These are phyloP conservation scores for Ambrosia artemisiifolia DNA, from an alignment of 129 eudicot species.

Conservation along the genomic window DNA sequence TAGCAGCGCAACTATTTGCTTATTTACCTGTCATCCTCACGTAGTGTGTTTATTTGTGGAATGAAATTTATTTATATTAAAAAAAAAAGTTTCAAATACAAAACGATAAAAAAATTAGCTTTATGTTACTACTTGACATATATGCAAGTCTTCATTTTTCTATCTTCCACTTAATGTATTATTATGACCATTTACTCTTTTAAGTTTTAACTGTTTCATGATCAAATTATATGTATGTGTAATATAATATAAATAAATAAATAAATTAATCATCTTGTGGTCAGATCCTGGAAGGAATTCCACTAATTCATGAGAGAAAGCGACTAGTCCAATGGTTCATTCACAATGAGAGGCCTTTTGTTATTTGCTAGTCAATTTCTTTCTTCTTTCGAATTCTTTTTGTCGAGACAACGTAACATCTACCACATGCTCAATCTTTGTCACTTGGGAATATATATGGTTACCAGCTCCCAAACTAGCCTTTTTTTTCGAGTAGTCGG, in stretches of 20 bases:
- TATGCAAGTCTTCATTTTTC: too few relatives aligned
- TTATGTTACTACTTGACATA: not conserved
- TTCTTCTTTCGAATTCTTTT: slow-evolving; percentile 8
- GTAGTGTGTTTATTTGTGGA: too few relatives aligned
- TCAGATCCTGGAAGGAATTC: slow-evolving; percentile 17
- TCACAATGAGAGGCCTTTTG: slow-evolving; percentile 27
- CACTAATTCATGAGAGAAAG: slow-evolving; percentile 17
- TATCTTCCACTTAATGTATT: too few relatives aligned
- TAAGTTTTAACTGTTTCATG: not conserved
- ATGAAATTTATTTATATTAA: too few relatives aligned
- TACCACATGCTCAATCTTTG: slow-evolving; percentile 1
- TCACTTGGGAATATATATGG: slow-evolving; percentile 8
- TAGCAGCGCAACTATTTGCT: too few relatives aligned
- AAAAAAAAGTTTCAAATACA: not conserved
- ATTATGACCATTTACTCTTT: not conserved
- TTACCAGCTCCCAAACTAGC: not conserved
- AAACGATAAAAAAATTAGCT: not conserved
- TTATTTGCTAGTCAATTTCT: slow-evolving; percentile 36
- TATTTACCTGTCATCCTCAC: too few relatives aligned
- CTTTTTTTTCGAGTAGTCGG: not conserved
- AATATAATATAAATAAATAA: not conserved
- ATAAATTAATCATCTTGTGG: not conserved
- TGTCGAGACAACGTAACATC: slow-evolving; percentile 7
- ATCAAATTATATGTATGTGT: too few relatives aligned
- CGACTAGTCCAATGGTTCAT: slow-evolving; percentile 16